phyloP scores from a whole-genome alignment of 345 rosid genomes.

The Melaleuca quinquenervia region DNA sequence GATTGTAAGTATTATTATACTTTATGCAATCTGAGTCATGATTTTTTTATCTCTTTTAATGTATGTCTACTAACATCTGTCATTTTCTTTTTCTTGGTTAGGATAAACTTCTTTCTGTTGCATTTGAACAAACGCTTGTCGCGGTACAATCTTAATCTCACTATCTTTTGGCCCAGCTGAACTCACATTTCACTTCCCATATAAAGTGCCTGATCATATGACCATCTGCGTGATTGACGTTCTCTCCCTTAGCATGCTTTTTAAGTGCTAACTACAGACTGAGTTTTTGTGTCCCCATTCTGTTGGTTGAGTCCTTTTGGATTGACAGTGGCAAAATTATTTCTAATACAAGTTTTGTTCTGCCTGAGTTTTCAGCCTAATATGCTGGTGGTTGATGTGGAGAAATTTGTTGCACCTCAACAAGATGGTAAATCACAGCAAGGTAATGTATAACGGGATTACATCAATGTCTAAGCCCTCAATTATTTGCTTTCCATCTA shows the following conservation, averaged over 20 bases:
- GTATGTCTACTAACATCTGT: background rate
- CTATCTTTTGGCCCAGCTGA: background rate
- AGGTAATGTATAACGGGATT: background rate
- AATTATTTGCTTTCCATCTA: background rate
- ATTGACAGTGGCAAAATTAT: background rate
- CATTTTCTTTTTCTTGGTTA: slow-evolving; percentile 16
- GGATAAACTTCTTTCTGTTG: slow-evolving; percentile 85
- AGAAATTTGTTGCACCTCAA: slow-evolving; percentile 55
- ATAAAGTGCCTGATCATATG: background rate
- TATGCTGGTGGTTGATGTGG: slow-evolving; percentile 92
- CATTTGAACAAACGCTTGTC: slow-evolving; percentile 85
- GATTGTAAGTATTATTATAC: slow-evolving; percentile 55
- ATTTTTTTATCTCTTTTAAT: background rate
- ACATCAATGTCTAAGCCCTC: background rate
- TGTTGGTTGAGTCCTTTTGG: background rate
- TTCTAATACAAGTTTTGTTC: background rate
- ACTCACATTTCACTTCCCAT: background rate
- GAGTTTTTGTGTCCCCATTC: background rate
- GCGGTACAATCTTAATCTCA: slow-evolving; percentile 22
- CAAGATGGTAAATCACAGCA: slow-evolving; percentile 28
- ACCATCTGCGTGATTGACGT: background rate
- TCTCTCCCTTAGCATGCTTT: background rate
- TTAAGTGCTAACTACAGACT: background rate
- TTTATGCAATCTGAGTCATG: background rate
- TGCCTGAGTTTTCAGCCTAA: slow-evolving; percentile 55